phyloP scores from a whole-genome alignment of 495 filamentous ascomycete species.

The Neurospora sp. region DNA sequence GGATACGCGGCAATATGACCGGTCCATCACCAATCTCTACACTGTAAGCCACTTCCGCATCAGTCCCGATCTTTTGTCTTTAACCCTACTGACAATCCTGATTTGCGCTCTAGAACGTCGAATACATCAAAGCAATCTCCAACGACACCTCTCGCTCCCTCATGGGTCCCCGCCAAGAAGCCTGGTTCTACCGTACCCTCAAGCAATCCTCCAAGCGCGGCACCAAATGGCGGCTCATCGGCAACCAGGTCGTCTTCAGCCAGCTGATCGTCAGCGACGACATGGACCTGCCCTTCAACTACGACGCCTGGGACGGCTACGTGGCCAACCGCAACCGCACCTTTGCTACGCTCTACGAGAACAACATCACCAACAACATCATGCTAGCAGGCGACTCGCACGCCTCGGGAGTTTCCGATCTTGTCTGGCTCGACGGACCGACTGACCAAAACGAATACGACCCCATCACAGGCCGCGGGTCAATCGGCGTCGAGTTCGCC shows the following conservation, averaged over 20 bases:
- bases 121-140: conserved; percentile 46
- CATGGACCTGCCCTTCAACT: conserved; percentile 37
- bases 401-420: conserved; percentile 52
- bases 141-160: conserved; percentile 48
- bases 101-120: conserved; percentile 34
- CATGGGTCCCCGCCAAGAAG: conserved; percentile 57
- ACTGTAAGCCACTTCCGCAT: conserved; percentile 4
- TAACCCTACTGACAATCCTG: not conserved
- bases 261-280: conserved; percentile 39
- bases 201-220: conserved; percentile 40
- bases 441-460: conserved; percentile 43
- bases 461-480: conserved; percentile 42
- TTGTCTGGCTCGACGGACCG: conserved; percentile 42
- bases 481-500: conserved; percentile 58
- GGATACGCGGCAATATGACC: conserved; percentile 58
- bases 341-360: conserved; percentile 44
- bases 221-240: conserved; percentile 55
- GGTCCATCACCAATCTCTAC: conserved; percentile 39
- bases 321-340: conserved; percentile 53
- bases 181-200: conserved; percentile 57
- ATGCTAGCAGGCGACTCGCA: conserved; percentile 58
- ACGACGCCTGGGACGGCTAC: conserved; percentile 59
- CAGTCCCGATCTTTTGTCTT: not conserved
- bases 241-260: conserved; percentile 56
- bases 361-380: conserved; percentile 56